phyloP scores from a whole-genome alignment of 257 asterid genomes.

The Capsicum baccatum region DNA sequence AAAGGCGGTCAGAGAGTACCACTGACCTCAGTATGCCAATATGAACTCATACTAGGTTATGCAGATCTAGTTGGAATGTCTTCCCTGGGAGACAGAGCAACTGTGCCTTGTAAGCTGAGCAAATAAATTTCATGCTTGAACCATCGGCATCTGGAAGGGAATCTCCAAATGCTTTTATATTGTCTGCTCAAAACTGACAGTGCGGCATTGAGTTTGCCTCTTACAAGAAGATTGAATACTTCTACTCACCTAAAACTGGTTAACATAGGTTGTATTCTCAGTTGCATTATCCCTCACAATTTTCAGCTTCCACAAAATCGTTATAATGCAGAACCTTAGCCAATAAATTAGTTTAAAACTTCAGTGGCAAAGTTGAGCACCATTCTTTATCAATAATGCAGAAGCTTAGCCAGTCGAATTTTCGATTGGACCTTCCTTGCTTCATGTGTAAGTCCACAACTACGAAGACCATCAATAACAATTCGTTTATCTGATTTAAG shows the following conservation, averaged over 20 bases:
- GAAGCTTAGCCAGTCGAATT: constrained; percentile 20
- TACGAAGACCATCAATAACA: constrained; percentile 25
- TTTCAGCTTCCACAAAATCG: constrained; percentile 4
- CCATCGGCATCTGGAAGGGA: constrained; percentile 36
- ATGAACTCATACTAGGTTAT: constrained; percentile 31
- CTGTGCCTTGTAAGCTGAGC: constrained; percentile 36
- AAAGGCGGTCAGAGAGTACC: background rate
- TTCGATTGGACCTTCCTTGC: constrained; percentile 23
- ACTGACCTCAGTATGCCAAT: constrained; percentile 30
- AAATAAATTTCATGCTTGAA: constrained; percentile 3
- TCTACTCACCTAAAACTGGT: background rate
- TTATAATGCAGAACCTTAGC: background rate
- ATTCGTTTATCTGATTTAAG: constrained; percentile 17
- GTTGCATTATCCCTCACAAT: background rate
- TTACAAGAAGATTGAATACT: background rate
- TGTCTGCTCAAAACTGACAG: constrained; percentile 28
- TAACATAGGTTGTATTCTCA: background rate
- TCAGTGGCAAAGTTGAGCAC: background rate
- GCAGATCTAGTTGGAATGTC: constrained; percentile 26
- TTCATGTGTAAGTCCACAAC: constrained; percentile 18
- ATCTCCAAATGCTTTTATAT: constrained; percentile 36
- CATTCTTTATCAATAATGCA: constrained; percentile 23
- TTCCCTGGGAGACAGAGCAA: constrained; percentile 23
- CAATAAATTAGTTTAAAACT: background rate
- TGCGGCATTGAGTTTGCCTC: background rate